phyloP scores from a whole-genome alignment of 345 rosid species.

The Hibiscus tridactylites region DNA sequence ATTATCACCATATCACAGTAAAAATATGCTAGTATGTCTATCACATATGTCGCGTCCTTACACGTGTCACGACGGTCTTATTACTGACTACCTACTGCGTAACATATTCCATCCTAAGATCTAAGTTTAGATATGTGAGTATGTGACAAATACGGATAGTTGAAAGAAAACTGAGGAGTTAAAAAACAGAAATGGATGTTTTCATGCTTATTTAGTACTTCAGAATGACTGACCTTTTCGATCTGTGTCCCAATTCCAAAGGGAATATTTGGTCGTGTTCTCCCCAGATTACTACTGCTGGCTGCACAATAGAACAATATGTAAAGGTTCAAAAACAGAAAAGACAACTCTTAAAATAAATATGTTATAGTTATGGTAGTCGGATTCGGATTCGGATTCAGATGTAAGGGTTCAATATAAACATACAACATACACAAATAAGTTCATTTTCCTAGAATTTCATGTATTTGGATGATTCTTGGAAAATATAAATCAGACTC shows the following conservation, averaged over 20 bases:
- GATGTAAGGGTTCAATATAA: no score
- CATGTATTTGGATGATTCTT: no score
- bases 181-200: not conserved
- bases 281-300: conserved; percentile 72
- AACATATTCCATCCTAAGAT: no score
- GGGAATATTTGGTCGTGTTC: conserved; percentile 78
- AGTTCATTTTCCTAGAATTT: no score
- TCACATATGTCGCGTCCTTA: no score
- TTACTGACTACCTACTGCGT: no score
- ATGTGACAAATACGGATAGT: not conserved
- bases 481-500: not conserved
- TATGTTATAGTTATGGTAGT: no score
- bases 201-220: not conserved
- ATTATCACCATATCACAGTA: no score
- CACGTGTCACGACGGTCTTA: no score
- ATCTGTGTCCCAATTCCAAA: conserved; percentile 64
- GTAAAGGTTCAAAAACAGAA: not conserved
- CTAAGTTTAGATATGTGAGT: not conserved
- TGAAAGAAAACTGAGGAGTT: not conserved
- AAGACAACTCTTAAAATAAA: no score
- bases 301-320: conserved; percentile 31
- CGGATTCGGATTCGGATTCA: not conserved
- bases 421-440: no score
- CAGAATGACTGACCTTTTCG: conserved; percentile 46
- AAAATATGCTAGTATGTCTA: no score